phyloP scores from a whole-genome alignment of 2,329 filamentous ascomycete species.

The Penicillium polonicum region DNA sequence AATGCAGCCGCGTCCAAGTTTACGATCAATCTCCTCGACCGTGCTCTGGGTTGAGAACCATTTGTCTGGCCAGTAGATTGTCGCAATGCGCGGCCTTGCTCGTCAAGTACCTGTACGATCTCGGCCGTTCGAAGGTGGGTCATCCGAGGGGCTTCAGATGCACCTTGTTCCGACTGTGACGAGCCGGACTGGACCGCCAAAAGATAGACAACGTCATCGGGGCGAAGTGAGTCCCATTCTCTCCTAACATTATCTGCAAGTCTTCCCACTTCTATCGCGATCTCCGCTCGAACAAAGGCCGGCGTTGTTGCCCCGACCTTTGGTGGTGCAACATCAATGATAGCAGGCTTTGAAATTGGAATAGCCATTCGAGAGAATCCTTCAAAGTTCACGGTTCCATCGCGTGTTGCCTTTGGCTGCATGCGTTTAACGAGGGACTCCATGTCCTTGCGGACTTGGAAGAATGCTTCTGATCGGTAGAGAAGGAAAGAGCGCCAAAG shows the following conservation, averaged over 20 bases:
- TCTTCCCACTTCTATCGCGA: conserved; percentile 77
- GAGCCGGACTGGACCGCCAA: conserved; percentile 67
- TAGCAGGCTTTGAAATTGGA: conserved; percentile 78
- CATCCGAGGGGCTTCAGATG: conserved; percentile 63
- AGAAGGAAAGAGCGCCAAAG: conserved; percentile 91
- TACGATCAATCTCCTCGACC: conserved; percentile 69
- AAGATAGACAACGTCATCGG: conserved; percentile 87
- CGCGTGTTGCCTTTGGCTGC: conserved; percentile 63
- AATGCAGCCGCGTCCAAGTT: conserved; percentile 79
- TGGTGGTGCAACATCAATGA: conserved; percentile 80
- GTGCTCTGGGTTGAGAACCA: conserved; percentile 58
- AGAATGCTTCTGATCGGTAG: conserved; percentile 88
- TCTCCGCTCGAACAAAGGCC: conserved; percentile 81
- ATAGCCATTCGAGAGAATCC: conserved; percentile 92
- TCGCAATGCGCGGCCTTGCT: conserved; percentile 72
- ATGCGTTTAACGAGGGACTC: conserved; percentile 78
- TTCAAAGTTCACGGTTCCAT: conserved; percentile 67
- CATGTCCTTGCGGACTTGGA: conserved; percentile 87
- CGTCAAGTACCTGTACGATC: conserved; percentile 80
- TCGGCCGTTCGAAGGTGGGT: conserved; percentile 76
- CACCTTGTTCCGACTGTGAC: conserved; percentile 21
- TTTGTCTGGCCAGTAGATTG: conserved; percentile 60
- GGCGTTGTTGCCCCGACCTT: conserved; percentile 80
- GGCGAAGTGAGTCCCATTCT: conserved; percentile 87
- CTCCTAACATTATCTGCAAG: conserved; percentile 71